Evolutionary conservation across 2,329 filamentous ascomycete genomes (phyloP).

Genomic region (Cercospora nicotianae): DNA sequence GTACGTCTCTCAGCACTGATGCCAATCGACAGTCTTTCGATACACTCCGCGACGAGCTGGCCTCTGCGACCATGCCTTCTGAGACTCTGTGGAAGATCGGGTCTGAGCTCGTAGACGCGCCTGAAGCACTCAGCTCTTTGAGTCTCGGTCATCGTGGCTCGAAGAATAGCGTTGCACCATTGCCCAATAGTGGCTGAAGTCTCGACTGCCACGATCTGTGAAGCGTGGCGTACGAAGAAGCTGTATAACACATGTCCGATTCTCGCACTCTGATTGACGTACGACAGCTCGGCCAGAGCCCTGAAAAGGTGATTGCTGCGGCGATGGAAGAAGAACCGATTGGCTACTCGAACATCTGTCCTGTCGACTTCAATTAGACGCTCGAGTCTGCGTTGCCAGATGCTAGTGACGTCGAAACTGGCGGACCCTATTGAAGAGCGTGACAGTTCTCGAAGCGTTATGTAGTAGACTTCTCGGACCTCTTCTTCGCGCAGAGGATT

Average conservation of each 20-base stretch:
- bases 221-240: constrained; percentile 18
- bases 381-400: constrained; percentile 13
- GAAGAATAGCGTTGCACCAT: constrained; percentile 21
- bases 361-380: constrained; percentile 13
- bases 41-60: constrained; percentile 13
- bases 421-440: constrained; percentile 8
- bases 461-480: constrained; percentile 20
- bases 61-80: constrained; percentile 16
- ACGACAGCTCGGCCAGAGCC: constrained; percentile 19
- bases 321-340: constrained; percentile 10
- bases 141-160: constrained; percentile 16
- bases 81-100: constrained; percentile 15
- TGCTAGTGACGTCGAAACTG: background rate
- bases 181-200: constrained; percentile 18
- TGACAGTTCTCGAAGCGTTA: constrained; percentile 16
- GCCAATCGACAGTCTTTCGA: constrained; percentile 4
- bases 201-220: constrained; percentile 14
- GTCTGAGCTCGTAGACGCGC: constrained; percentile 10
- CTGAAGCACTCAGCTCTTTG: constrained; percentile 17
- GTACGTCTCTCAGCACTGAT: background rate
- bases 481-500: constrained; percentile 21
- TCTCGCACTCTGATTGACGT: constrained; percentile 10
- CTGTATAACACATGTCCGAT: constrained; percentile 14
- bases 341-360: background rate
- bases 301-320: constrained; percentile 19